These are phyloP conservation scores for Cryptococcus amylolentus DNA, from an alignment of 1,284 basidiomycete species.

Conservation along the genomic window DNA sequence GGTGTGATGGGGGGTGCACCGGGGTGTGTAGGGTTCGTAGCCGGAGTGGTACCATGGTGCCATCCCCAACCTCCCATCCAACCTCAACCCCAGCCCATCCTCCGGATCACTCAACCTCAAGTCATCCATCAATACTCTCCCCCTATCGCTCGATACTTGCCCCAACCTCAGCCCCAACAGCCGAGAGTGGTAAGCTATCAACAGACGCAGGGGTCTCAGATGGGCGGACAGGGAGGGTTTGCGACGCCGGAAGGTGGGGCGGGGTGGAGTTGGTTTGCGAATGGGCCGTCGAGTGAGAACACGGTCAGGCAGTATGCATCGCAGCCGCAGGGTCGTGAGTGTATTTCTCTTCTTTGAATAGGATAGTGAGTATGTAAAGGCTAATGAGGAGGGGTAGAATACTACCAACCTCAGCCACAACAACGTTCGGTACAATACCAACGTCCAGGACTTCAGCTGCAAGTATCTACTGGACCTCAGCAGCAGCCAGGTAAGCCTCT, in stretches of 20 bases:
- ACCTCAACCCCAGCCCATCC: neutral
- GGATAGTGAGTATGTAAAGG: too few relatives aligned
- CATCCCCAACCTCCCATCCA: constrained; percentile 2
- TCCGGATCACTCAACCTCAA: constrained; percentile 1
- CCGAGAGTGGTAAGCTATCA: neutral
- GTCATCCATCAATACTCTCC: constrained; percentile 9
- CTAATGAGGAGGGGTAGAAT: too few relatives aligned
- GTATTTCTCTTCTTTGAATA: too few relatives aligned
- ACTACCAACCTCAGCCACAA: too few relatives aligned
- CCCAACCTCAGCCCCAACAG: neutral
- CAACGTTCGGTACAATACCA: constrained; percentile 26
- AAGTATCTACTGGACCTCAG: constrained; percentile 16
- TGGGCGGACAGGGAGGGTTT: constrained; percentile 34
- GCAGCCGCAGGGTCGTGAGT: neutral
- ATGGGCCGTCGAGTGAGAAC: constrained; percentile 4
- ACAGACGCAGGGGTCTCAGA: neutral
- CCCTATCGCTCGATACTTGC: neutral
- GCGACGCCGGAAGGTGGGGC: constrained; percentile 26
- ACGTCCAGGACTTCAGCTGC: constrained; percentile 28
- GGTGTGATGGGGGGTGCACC: constrained; percentile 16
- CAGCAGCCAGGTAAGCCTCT: constrained; percentile 8
- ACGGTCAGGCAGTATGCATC: neutral
- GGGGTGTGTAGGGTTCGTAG: constrained; percentile 30
- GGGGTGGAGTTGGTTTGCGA: constrained; percentile 37
- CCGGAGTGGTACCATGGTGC: constrained; percentile 34